phyloP scores from a whole-genome alignment of 2,329 filamentous ascomycete genomes.

The Paecilomyces variotii region DNA sequence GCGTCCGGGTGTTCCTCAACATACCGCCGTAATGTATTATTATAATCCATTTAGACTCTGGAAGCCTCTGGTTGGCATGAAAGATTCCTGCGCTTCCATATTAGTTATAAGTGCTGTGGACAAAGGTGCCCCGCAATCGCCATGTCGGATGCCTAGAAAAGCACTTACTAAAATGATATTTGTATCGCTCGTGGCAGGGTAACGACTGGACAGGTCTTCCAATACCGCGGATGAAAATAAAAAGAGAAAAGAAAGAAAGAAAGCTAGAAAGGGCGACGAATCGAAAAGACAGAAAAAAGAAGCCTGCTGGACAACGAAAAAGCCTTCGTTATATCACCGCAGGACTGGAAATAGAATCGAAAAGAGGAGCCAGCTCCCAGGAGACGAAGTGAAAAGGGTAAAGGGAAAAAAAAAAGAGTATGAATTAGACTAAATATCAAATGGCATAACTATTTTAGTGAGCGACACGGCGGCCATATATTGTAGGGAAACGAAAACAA shows the following conservation, averaged over 20 bases:
- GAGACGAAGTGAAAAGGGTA: neutral
- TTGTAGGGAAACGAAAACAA: neutral
- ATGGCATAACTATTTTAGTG: neutral
- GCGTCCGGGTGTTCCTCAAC: neutral
- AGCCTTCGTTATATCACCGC: neutral
- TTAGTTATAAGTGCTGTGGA: neutral
- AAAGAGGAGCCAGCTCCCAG: slow-evolving; percentile 2
- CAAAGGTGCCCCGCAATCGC: neutral
- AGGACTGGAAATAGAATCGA: neutral
- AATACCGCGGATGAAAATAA: neutral
- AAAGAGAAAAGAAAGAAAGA: neutral
- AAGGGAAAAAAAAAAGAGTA: neutral
- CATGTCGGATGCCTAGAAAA: neutral
- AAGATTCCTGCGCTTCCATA: neutral
- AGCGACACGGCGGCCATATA: neutral
- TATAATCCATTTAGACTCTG: neutral
- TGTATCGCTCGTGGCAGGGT: neutral
- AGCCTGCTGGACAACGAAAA: neutral
- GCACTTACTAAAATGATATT: neutral
- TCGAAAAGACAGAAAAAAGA: neutral
- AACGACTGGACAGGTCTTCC: neutral
- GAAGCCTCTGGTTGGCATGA: neutral
- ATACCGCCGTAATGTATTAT: neutral
- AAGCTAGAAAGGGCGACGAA: neutral
- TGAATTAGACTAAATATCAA: neutral